Percentiles rank a stretch among this genome's conserved stretches.
Evolutionary conservation across 345 rosid genomes (phyloP).

Genomic region (Xanthoceras sorbifolium): DNA sequence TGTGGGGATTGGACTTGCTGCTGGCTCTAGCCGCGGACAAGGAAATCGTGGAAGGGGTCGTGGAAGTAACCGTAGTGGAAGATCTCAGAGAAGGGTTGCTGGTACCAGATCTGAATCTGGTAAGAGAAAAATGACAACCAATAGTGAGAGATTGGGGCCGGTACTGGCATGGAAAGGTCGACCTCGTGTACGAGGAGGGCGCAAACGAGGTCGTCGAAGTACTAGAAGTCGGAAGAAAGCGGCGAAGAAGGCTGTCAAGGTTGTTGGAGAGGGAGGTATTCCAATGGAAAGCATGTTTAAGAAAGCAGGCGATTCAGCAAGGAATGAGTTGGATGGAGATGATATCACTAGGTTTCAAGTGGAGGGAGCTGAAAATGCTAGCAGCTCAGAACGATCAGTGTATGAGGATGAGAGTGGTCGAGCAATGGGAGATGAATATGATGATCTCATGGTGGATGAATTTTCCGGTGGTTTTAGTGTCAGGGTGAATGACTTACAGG

Average conservation of each 20-base stretch:
- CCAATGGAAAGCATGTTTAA: conserved; percentile 21
- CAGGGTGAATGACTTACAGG: conserved; percentile 46
- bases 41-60: conserved; percentile 49
- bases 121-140: conserved; percentile 39
- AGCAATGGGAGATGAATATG: conserved; percentile 41
- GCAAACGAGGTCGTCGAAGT: conserved; percentile 56
- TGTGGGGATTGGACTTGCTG: conserved; percentile 30
- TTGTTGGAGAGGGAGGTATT: conserved; percentile 27
- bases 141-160: conserved; percentile 28
- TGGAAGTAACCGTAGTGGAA: conserved; percentile 45
- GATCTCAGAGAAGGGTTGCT: conserved; percentile 36
- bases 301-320: conserved; percentile 24
- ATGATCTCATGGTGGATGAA: conserved; percentile 37
- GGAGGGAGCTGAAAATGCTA: conserved; percentile 48
- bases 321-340: conserved; percentile 38
- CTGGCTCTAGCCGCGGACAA: conserved; percentile 45
- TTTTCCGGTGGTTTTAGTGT: conserved; percentile 37
- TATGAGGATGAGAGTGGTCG: conserved; percentile 50
- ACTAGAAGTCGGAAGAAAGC: conserved; percentile 49
- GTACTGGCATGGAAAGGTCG: conserved; percentile 48
- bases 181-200: conserved; percentile 48
- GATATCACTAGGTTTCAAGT: conserved; percentile 36
- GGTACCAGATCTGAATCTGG: conserved; percentile 45
- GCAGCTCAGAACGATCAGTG: conserved; percentile 67
- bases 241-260: conserved; percentile 38